These are phyloP conservation scores for Pichia scutulata DNA, from an alignment of 805 yeast species.

Conservation along the genomic window DNA sequence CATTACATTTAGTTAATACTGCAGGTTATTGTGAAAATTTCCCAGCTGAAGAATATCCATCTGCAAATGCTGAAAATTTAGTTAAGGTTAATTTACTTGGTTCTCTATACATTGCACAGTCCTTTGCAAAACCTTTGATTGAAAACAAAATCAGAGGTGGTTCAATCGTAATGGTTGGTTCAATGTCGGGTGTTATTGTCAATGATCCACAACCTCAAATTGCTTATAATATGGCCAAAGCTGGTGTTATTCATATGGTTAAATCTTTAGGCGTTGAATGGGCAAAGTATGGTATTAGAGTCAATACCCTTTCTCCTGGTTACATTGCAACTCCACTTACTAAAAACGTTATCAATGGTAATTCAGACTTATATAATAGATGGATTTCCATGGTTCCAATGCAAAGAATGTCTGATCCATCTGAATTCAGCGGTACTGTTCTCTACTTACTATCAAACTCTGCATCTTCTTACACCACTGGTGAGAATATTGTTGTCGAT, in stretches of 20 bases:
- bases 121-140: slow-evolving; percentile 62
- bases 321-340: slow-evolving; percentile 76
- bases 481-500: slow-evolving; percentile 74
- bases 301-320: slow-evolving; percentile 74
- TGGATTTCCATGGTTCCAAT: slow-evolving; percentile 71
- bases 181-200: slow-evolving; percentile 72
- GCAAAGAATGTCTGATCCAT: slow-evolving; percentile 80
- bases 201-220: slow-evolving; percentile 75
- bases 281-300: slow-evolving; percentile 70
- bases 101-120: slow-evolving; percentile 64
- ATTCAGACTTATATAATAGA: slow-evolving; percentile 51
- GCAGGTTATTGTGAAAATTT: slow-evolving; percentile 84
- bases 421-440: slow-evolving; percentile 72
- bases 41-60: slow-evolving; percentile 72
- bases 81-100: slow-evolving; percentile 71
- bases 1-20: slow-evolving; percentile 62
- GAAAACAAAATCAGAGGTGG: slow-evolving; percentile 45
- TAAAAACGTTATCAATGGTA: slow-evolving; percentile 56
- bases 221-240: slow-evolving; percentile 80
- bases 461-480: slow-evolving; percentile 76
- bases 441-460: slow-evolving; percentile 63
- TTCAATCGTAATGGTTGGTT: slow-evolving; percentile 63
- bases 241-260: slow-evolving; percentile 77
- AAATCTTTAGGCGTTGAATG: slow-evolving; percentile 74
- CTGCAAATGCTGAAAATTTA: slow-evolving; percentile 57